These are phyloP conservation scores for Lomentospora prolificans DNA, from an alignment of 2,329 filamentous ascomycete genomes.

Conservation along the genomic window DNA sequence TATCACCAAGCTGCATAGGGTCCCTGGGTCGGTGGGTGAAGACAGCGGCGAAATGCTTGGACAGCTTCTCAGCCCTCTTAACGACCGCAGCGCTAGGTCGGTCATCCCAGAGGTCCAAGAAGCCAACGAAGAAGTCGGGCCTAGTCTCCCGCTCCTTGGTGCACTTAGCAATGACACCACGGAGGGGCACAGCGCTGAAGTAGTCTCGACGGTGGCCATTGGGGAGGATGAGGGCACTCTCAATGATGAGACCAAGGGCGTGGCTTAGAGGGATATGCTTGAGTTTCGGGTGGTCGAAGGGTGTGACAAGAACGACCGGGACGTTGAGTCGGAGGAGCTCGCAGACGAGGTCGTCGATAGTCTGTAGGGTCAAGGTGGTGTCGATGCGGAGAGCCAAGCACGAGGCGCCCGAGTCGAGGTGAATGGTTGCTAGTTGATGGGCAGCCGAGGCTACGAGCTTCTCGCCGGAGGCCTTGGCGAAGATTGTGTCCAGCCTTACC, in stretches of 20 bases:
- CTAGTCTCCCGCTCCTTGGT: slow-evolving; percentile 19
- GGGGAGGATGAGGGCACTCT: slow-evolving; percentile 30
- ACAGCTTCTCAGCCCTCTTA: slow-evolving; percentile 24
- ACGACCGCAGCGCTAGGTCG: slow-evolving; percentile 23
- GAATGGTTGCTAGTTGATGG: slow-evolving; percentile 3
- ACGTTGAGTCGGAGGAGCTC: slow-evolving; percentile 7
- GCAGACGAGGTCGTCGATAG: background rate
- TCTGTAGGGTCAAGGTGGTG: background rate
- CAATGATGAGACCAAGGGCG: slow-evolving; percentile 27
- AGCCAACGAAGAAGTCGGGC: slow-evolving; percentile 26
- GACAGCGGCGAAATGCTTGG: slow-evolving; percentile 24
- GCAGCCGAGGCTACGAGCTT: slow-evolving; percentile 4
- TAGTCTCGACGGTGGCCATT: slow-evolving; percentile 31
- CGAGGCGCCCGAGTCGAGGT: slow-evolving; percentile 5
- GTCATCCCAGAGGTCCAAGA: slow-evolving; percentile 23
- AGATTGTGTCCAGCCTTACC: slow-evolving; percentile 1
- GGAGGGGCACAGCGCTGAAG: slow-evolving; percentile 27
- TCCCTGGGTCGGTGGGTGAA: slow-evolving; percentile 20
- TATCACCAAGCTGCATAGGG: slow-evolving; percentile 5
- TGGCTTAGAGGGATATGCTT: background rate
- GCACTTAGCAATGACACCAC: slow-evolving; percentile 20
- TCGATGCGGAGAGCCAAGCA: slow-evolving; percentile 1
- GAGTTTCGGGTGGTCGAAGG: slow-evolving; percentile 3
- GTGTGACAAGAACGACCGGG: slow-evolving; percentile 3
- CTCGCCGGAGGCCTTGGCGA: background rate